These are phyloP conservation scores for Neolentinus lepideus DNA, from an alignment of 1,284 basidiomycete species.

Conservation along the genomic window DNA sequence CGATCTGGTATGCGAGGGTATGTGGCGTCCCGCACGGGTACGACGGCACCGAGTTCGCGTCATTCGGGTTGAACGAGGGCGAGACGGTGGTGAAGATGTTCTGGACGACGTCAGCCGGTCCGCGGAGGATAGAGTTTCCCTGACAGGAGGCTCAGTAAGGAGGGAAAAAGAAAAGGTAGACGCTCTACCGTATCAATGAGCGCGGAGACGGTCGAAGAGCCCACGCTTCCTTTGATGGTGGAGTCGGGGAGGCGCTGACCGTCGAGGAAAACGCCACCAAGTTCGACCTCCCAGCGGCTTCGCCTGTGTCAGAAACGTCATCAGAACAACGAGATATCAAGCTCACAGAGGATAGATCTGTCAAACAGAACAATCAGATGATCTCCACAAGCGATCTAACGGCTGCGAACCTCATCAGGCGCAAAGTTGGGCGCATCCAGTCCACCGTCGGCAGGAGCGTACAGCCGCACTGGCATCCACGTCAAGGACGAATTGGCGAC, in stretches of 20 bases:
- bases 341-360: constrained; percentile 26
- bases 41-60: constrained; percentile 16
- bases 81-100: constrained; percentile 34
- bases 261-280: constrained; percentile 52
- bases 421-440: constrained; percentile 27
- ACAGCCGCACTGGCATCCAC: constrained; percentile 35
- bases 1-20: constrained; percentile 52
- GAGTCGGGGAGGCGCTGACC: constrained; percentile 40
- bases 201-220: constrained; percentile 30
- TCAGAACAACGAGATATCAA: background rate
- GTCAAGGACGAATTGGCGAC: constrained; percentile 30
- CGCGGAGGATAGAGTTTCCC: constrained; percentile 33
- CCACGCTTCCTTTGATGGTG: constrained; percentile 24
- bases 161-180: background rate
- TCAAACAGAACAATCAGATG: background rate
- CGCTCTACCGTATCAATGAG: constrained; percentile 43
- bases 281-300: constrained; percentile 51
- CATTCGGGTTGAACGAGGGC: constrained; percentile 15
- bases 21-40: constrained; percentile 43
- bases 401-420: constrained; percentile 20
- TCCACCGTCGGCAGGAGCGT: constrained; percentile 28
- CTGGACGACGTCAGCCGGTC: constrained; percentile 28
- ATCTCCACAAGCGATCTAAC: too few relatives aligned
- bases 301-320: background rate
- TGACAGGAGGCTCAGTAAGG: constrained; percentile 9